These are phyloP conservation scores for Podaxis rugospora DNA, from an alignment of 768 basidiomycete species.

Conservation along the genomic window DNA sequence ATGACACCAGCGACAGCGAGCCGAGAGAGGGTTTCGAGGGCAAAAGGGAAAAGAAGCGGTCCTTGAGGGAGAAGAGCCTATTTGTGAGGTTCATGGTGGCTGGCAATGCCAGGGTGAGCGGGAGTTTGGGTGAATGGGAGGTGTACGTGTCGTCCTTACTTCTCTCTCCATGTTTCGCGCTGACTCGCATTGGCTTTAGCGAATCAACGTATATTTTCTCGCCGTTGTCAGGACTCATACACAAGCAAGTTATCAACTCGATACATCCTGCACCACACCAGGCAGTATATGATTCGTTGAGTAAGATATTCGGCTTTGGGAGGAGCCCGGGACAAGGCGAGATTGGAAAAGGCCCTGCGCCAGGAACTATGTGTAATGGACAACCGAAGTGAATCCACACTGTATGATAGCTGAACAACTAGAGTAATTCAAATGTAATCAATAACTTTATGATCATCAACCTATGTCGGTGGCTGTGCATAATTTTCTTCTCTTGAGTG, in stretches of 20 bases:
- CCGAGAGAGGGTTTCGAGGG: not conserved
- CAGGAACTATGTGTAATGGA: constrained; percentile 4
- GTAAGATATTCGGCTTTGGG: constrained; percentile 34
- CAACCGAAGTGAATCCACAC: not conserved
- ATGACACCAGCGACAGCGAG: not conserved
- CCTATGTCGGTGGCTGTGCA: constrained; percentile 11
- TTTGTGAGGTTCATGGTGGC: constrained; percentile 49
- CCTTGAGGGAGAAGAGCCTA: constrained; percentile 53
- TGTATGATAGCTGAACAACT: not conserved
- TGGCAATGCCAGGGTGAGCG: constrained; percentile 62
- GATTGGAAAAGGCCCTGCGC: constrained; percentile 1
- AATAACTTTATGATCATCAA: not conserved
- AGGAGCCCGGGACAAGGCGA: constrained; percentile 12
- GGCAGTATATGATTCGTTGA: constrained; percentile 58
- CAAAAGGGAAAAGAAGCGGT: constrained; percentile 19
- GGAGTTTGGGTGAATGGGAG: constrained; percentile 63
- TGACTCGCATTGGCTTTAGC: constrained; percentile 27
- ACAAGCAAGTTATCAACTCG: constrained; percentile 64
- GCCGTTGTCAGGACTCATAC: constrained; percentile 57
- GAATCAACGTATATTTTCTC: constrained; percentile 75
- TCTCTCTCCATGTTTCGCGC: not conserved
- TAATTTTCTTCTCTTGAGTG: constrained; percentile 6
- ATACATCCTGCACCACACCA: constrained; percentile 76
- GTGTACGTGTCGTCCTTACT: constrained; percentile 43
- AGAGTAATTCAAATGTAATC: not conserved